Conservation (phyloP, 352 stramenopile genomes). For the Aphanomyces invadans region DNA sequence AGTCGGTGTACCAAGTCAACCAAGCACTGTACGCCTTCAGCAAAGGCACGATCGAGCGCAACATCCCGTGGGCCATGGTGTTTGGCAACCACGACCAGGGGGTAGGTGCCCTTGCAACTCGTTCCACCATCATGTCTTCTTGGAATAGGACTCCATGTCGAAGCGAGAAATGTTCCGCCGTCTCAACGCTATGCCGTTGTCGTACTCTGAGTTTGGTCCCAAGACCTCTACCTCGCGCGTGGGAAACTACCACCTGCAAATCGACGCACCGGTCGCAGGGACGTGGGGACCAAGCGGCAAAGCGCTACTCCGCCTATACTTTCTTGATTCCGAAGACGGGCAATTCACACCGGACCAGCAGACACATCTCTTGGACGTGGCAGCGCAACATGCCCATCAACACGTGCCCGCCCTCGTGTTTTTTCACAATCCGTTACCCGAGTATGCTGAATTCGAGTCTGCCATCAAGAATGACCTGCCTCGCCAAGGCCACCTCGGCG, state of each 20-base stretch:
- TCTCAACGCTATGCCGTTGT: slow-evolving; percentile 33
- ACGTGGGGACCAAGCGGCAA: slow-evolving; percentile 30
- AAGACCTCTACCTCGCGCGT: slow-evolving; percentile 29
- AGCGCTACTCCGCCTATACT: slow-evolving; percentile 53
- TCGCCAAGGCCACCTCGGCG: slow-evolving; percentile 34
- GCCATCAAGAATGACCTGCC: background rate
- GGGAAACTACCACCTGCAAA: slow-evolving; percentile 49
- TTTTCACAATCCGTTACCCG: slow-evolving; percentile 53
- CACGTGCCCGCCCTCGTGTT: slow-evolving; percentile 48
- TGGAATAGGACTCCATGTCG: slow-evolving; percentile 29
- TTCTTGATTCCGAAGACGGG: slow-evolving; percentile 49
- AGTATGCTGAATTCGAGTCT: slow-evolving; percentile 33
- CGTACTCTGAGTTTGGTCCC: slow-evolving; percentile 39
- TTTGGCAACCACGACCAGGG: slow-evolving; percentile 58
- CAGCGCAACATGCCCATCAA: slow-evolving; percentile 18
- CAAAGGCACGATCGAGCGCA: slow-evolving; percentile 31
- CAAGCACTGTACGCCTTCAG: slow-evolving; percentile 36
- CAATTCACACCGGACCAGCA: slow-evolving; percentile 50
- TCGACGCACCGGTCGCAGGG: slow-evolving; percentile 32
- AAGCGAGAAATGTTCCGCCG: slow-evolving; percentile 35
- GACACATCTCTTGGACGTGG: slow-evolving; percentile 36
- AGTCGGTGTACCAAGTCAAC: slow-evolving; percentile 24
- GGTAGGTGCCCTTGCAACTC: background rate
- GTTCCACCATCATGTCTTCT: background rate
- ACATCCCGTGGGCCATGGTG: slow-evolving; percentile 47